phyloP scores from a whole-genome alignment of 768 basidiomycete genomes.

The Hirschioporus abietinus region DNA sequence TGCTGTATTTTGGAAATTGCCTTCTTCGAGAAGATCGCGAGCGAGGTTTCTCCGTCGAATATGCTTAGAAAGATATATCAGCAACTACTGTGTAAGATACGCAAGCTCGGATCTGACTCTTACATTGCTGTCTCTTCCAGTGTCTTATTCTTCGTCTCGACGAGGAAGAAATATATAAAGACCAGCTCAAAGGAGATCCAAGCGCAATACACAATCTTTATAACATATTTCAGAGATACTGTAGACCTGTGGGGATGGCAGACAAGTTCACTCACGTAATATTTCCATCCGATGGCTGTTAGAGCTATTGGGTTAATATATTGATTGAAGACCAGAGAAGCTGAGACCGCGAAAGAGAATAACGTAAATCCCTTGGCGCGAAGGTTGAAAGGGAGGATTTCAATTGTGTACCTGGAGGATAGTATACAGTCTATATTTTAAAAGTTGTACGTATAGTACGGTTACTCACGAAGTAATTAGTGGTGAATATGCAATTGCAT shows the following conservation, averaged over 20 bases:
- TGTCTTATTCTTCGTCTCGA: slow-evolving; percentile 34
- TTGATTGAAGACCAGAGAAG: slow-evolving; percentile 35
- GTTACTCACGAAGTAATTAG: slow-evolving; percentile 10
- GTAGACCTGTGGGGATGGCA: neutral
- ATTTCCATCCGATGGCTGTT: slow-evolving; percentile 25
- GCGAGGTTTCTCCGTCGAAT: neutral
- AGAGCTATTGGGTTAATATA: slow-evolving; percentile 35
- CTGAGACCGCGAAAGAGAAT: slow-evolving; percentile 33
- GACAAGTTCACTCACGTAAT: slow-evolving; percentile 14
- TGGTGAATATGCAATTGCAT: slow-evolving; percentile 11
- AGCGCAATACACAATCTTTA: slow-evolving; percentile 13
- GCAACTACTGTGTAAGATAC: neutral
- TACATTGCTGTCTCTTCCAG: slow-evolving; percentile 12
- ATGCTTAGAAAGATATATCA: neutral
- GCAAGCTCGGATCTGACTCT: neutral
- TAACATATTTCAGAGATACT: neutral
- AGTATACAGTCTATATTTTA: slow-evolving; percentile 23
- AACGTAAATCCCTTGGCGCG: slow-evolving; percentile 35
- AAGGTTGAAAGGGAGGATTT: slow-evolving; percentile 37
- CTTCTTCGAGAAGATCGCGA: neutral
- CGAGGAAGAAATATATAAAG: slow-evolving; percentile 27
- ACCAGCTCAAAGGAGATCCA: slow-evolving; percentile 22
- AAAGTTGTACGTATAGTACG: slow-evolving; percentile 20
- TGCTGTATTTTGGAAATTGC: neutral
- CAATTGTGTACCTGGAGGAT: slow-evolving; percentile 36